These are phyloP conservation scores for Xylaria multiplex DNA, from an alignment of 2,329 filamentous ascomycete genomes.

Conservation along the genomic window DNA sequence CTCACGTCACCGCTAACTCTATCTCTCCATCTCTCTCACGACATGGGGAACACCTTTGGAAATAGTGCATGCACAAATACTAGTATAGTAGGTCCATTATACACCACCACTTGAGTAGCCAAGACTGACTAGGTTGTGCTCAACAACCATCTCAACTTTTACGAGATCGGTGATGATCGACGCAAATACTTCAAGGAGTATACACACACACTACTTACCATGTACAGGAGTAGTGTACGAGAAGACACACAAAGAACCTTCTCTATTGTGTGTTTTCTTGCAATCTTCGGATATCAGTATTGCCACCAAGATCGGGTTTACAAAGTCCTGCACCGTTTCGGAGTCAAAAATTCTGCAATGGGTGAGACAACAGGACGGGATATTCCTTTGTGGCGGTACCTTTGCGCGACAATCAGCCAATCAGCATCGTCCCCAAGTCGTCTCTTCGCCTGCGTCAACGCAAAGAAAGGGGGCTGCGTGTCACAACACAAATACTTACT, in stretches of 20 bases:
- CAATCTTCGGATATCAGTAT: constrained; percentile 8
- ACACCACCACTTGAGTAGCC: too few species aligned
- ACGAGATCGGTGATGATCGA: neutral
- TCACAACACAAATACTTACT: constrained; percentile 39
- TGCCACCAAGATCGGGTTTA: neutral
- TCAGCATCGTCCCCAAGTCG: constrained; percentile 31
- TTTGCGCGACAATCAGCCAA: constrained; percentile 40
- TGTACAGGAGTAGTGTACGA: too few species aligned
- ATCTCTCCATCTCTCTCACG: constrained; percentile 5
- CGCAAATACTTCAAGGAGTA: too few species aligned
- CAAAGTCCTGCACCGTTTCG: constrained; percentile 25
- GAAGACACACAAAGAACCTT: neutral
- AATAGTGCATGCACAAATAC: too few species aligned
- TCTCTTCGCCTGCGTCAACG: constrained; percentile 37
- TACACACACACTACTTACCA: too few species aligned
- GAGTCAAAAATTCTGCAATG: constrained; percentile 17
- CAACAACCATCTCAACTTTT: neutral
- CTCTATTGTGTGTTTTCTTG: constrained; percentile 5
- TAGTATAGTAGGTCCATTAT: too few species aligned
- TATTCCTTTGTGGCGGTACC: constrained; percentile 37
- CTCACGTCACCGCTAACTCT: constrained; percentile 29
- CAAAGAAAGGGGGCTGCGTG: constrained; percentile 44
- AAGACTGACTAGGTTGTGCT: neutral
- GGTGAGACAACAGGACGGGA: constrained; percentile 28
- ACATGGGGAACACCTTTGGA: too few species aligned